Evolutionary conservation across 345 rosid genomes (phyloP), one percentile per base, ranked within the genome.

Genomic region (Lepidium didymum): DNA sequence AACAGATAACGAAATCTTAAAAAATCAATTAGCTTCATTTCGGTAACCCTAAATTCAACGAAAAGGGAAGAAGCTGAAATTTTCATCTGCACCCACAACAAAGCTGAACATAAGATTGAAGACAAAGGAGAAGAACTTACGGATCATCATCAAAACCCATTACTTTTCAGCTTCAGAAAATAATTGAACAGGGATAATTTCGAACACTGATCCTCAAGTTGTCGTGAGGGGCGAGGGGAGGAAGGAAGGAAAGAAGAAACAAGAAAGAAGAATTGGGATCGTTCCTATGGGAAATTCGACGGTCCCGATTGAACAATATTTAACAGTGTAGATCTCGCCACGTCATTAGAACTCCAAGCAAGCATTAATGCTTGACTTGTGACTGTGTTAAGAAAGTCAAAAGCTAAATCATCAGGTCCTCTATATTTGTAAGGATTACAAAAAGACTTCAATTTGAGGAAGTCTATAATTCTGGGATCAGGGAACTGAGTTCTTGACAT

Each of bases 101-200:
- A 49, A 56, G 23, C 12, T 5, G 49, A 56, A 58, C 5, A 9
- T 4, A 1, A 54, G 43, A 74, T 10, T 31, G 71, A 46, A 25
- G 57, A 67, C 1, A 15, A 8, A 12, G 29, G n/a, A 44, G 83
- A 51, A 67, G 50, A 36, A 1, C 81, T 43, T 80, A 86, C 96
- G 88, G 87, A 81, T 91, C 82, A 74, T 91, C 88, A n/a, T 82
- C 88, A 77, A 79, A 85, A 64, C 74, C 96, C 92, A 88, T 88
- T 36, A 55, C 45, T n/a, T 11, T 51, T 36, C 5, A 27, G 73
- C 23, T 74, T 31, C 40, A 44, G 51, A 53, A 53, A 14, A 14
- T 12, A 60, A 73, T 66, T 66, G 34, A 43, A 7, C 18, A 36
- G 42, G 67, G 56, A 50, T 4, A 10, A 60, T 10, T 33, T 46